A percentile compares a stretch with the other conserved stretches of the same genome.
Conservation (phyloP, 23 red algal genomes). For the Porphyridium purpureum region DNA sequence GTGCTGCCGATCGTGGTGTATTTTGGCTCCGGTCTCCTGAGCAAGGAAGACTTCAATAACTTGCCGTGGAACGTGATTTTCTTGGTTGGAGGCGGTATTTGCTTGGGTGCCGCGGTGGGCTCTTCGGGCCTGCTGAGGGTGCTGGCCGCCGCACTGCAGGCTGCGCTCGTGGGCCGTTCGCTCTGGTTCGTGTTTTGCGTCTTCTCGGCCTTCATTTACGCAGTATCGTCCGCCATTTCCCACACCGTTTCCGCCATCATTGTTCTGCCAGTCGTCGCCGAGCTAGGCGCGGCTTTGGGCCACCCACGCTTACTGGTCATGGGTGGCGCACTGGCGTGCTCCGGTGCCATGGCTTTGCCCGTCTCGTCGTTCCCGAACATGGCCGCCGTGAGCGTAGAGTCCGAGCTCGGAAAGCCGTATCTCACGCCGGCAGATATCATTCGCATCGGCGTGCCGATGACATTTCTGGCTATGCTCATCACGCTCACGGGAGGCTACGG, state of each 20-base stretch:
- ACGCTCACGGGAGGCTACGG: conserved; percentile 27
- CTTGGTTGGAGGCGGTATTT: conserved; percentile 75
- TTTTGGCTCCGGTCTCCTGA: conserved; percentile 77
- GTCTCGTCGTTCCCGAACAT: conserved; percentile 87
- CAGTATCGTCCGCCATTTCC: conserved; percentile 47
- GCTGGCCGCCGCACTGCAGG: conserved; percentile 23
- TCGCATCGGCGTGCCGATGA: conserved; percentile 40
- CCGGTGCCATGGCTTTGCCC: conserved; percentile 79
- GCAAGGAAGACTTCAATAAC: conserved; percentile 96
- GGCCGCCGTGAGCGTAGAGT: conserved; percentile 47
- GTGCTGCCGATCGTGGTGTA: conserved; percentile 57
- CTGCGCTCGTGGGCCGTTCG: conserved; percentile 3
- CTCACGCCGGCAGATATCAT: conserved; percentile 52
- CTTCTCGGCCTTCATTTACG: conserved; percentile 58
- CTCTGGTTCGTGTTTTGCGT: conserved; percentile 39
- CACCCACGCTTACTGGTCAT: conserved; percentile 80
- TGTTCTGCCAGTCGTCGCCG: conserved; percentile 61
- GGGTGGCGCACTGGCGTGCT: conserved; percentile 77
- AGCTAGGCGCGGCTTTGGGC: conserved; percentile 64
- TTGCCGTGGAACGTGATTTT: conserved; percentile 93
- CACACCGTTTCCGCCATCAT: conserved; percentile 93
- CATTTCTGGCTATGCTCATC: conserved; percentile 20
- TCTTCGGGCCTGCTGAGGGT: conserved; percentile 61
- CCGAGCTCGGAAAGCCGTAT: conserved; percentile 64
- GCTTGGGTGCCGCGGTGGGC: conserved; percentile 70